These are phyloP conservation scores for Malassezia yamatoensis DNA, from an alignment of 1,284 basidiomycete species.

Conservation along the genomic window DNA sequence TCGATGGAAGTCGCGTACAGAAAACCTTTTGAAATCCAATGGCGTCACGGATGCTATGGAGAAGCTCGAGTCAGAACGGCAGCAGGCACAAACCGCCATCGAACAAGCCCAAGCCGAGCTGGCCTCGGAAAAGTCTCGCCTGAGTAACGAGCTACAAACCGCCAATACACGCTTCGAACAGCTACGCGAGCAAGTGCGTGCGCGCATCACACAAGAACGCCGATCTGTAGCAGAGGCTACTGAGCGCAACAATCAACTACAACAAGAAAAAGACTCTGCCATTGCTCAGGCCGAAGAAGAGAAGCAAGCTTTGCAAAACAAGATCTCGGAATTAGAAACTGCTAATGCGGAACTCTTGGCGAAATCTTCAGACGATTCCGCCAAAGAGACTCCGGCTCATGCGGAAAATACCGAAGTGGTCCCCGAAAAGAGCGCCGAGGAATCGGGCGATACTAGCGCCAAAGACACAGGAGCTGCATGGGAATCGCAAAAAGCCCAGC, in stretches of 20 bases:
- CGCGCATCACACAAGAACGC: slow-evolving; percentile 30
- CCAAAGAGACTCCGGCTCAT: too few species aligned
- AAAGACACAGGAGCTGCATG: not conserved
- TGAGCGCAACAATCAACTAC: slow-evolving; percentile 48
- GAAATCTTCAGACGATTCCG: not conserved
- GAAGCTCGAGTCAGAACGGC: slow-evolving; percentile 37
- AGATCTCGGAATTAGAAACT: slow-evolving; percentile 31
- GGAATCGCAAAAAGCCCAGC: slow-evolving; percentile 5
- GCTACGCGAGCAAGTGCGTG: slow-evolving; percentile 35
- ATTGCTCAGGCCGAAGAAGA: slow-evolving; percentile 21
- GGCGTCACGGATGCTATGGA: slow-evolving; percentile 61
- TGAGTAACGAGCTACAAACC: slow-evolving; percentile 19
- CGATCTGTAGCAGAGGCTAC: slow-evolving; percentile 38
- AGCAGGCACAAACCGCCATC: slow-evolving; percentile 24
- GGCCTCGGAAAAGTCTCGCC: slow-evolving; percentile 8
- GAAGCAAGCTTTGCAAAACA: slow-evolving; percentile 21
- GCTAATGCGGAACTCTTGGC: not conserved
- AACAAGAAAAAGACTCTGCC: slow-evolving; percentile 46
- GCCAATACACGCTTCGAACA: slow-evolving; percentile 33
- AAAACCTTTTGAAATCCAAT: slow-evolving; percentile 70
- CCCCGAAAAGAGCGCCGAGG: slow-evolving; percentile 24
- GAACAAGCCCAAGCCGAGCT: slow-evolving; percentile 22
- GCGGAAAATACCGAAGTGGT: slow-evolving; percentile 25
- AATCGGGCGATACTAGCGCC: not conserved
- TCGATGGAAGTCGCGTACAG: slow-evolving; percentile 74